A percentile compares a stretch with the other conserved stretches of the same genome.
phyloP scores from a whole-genome alignment of 805 yeast genomes.

The Yamadazyma tumulicola region DNA sequence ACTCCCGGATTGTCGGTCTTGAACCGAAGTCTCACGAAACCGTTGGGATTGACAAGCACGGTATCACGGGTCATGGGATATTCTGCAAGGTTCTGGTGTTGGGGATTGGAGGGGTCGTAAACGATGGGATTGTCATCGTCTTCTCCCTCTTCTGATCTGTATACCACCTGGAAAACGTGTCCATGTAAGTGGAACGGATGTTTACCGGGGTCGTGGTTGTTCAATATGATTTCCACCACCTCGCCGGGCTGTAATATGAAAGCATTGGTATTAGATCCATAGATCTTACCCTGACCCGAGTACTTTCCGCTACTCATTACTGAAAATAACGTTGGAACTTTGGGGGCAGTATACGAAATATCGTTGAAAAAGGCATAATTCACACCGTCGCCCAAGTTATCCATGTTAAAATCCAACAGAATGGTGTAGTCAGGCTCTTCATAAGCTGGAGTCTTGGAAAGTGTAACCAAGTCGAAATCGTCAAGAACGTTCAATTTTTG shows the following conservation, averaged over 20 bases:
- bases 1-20: slow-evolving; percentile 95
- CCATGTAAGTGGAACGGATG: slow-evolving; percentile 99
- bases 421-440: slow-evolving; percentile 70
- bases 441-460: slow-evolving; percentile 35
- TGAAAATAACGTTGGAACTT: slow-evolving; percentile 80
- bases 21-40: slow-evolving; percentile 83
- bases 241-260: slow-evolving; percentile 64
- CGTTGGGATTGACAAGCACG: slow-evolving; percentile 73
- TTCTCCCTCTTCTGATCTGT: slow-evolving; percentile 60
- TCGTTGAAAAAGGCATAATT: slow-evolving; percentile 97
- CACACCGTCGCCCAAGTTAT: slow-evolving; percentile 78
- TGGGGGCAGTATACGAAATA: slow-evolving; percentile 71
- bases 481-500: slow-evolving; percentile 48
- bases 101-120: slow-evolving; percentile 30
- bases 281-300: slow-evolving; percentile 50
- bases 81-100: slow-evolving; percentile 48
- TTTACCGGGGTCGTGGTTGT: slow-evolving; percentile 84
- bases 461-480: slow-evolving; percentile 34
- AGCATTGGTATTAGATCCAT: slow-evolving; percentile 80
- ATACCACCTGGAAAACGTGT: slow-evolving; percentile 78
- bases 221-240: slow-evolving; percentile 75
- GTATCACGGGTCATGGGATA: slow-evolving; percentile 85
- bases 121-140: slow-evolving; percentile 54
- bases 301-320: slow-evolving; percentile 69
- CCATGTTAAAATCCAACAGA: slow-evolving; percentile 76